Evolutionary conservation across 2,329 filamentous ascomycete genomes (phyloP).

Genomic region (Aspergillus thermomutatus): DNA sequence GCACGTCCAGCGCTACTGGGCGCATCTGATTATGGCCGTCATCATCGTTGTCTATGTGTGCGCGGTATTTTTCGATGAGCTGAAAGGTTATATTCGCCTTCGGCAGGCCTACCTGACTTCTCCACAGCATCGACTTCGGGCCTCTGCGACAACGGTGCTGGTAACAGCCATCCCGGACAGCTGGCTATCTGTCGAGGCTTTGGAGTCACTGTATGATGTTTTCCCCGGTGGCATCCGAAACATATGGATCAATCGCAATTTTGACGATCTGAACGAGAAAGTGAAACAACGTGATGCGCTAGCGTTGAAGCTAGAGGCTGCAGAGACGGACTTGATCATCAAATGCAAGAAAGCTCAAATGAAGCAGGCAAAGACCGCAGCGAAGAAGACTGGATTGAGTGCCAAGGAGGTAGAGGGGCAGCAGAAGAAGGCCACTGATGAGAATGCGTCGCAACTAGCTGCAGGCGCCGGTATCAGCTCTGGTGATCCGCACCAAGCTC

Average conservation of each 20-base stretch:
- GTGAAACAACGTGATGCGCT: slow-evolving; percentile 71
- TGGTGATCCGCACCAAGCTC: slow-evolving; percentile 56
- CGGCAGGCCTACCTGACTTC: slow-evolving; percentile 93
- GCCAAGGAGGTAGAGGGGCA: slow-evolving; percentile 36
- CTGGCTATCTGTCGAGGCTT: slow-evolving; percentile 80
- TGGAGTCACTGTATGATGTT: slow-evolving; percentile 85
- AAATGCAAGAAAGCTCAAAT: slow-evolving; percentile 73
- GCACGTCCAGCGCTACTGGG: slow-evolving; percentile 71
- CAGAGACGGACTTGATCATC: slow-evolving; percentile 81
- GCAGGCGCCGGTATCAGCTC: slow-evolving; percentile 52
- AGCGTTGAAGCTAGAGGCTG: slow-evolving; percentile 69
- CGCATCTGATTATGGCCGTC: slow-evolving; percentile 77
- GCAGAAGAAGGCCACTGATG: slow-evolving; percentile 51
- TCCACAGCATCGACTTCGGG: slow-evolving; percentile 86
- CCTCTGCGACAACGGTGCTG: slow-evolving; percentile 91
- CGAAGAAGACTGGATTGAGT: slow-evolving; percentile 57
- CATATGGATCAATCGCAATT: slow-evolving; percentile 93
- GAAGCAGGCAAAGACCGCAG: slow-evolving; percentile 63
- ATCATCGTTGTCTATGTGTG: slow-evolving; percentile 79
- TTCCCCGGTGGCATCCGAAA: slow-evolving; percentile 94
- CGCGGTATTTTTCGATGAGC: slow-evolving; percentile 79
- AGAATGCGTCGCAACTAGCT: slow-evolving; percentile 42
- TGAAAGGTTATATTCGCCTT: slow-evolving; percentile 84
- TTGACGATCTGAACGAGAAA: slow-evolving; percentile 78
- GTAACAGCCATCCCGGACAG: slow-evolving; percentile 87